Base-by-base conservation (phyloP, 2,329 filamentous ascomycete genomes). In the Microdochium bolleyi region DNA sequence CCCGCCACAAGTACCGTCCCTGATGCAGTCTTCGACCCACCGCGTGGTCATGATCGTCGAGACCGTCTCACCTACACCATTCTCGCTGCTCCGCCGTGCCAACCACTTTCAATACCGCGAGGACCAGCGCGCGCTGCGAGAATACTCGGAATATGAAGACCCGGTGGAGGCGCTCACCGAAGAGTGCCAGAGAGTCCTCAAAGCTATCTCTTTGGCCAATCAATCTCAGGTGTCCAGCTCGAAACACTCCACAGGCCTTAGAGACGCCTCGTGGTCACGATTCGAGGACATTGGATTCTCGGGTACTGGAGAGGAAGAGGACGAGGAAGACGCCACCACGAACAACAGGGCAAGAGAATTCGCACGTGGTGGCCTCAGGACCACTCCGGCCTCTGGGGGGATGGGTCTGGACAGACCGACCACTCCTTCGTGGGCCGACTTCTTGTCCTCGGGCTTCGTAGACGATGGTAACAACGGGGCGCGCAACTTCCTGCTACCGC, bases 31-130 rank as follows among this genome's bases (percentile, higher is more conserved):
- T 3, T 80, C 82, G 1, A 96, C 92, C 2, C 87, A 91, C 55
- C 92, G 89, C 65, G 91, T 99, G 3, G 85, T 95, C 55, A 96
- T 99, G 92, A 92, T 96, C 58, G 94, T 99, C 21, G 89, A 97
- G 60, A 84, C 85, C 0, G 92, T 99, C 34, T 99, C 94, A 0
- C 91, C 94, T 0, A 96, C 92, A 0, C 94, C 94, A 0, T 97
- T 97, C 69, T 81, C 94, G 2, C 78, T 99, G 13, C 75, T 99
- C 46, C 88, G 94, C 55, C 84, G 94, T 60, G 90, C 92, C 48
- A 96, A 89, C 66, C 88, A 97, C 67, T 97, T 99, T 67, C 88
- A 96, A 69, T 99, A 96, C 66, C 85, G 92, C 55, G 91, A 96
- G 57, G 87, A 91, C 49, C 91, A 97, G 64, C 77, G 76, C 57